phyloP scores from a whole-genome alignment of 495 filamentous ascomycete genomes.

The Penicillium fimorum region DNA sequence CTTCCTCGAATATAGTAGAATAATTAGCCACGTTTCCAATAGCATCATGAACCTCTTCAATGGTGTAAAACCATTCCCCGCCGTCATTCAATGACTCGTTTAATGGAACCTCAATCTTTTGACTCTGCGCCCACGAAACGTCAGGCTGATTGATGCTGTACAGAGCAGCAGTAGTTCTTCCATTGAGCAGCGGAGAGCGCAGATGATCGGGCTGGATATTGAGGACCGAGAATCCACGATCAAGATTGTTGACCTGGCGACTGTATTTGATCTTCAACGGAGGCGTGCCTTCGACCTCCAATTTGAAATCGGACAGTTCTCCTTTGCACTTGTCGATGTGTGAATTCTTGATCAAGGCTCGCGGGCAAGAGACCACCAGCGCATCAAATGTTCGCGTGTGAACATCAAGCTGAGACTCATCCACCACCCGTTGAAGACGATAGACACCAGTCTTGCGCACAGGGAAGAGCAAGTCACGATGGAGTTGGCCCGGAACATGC shows the following conservation, averaged over 20 bases:
- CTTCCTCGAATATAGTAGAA: constrained; percentile 51
- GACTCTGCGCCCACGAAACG: constrained; percentile 75
- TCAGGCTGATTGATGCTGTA: constrained; percentile 53
- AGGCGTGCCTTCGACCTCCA: constrained; percentile 83
- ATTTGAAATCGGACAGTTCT: constrained; percentile 78
- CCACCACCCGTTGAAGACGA: constrained; percentile 75
- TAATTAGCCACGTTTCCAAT: constrained; percentile 86
- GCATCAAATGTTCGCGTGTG: constrained; percentile 70
- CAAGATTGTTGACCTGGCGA: constrained; percentile 71
- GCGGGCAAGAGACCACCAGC: constrained; percentile 80
- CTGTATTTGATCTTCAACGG: constrained; percentile 93
- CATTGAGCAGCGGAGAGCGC: constrained; percentile 66
- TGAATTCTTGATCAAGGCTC: constrained; percentile 64
- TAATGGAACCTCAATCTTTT: constrained; percentile 71
- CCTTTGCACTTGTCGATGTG: constrained; percentile 69
- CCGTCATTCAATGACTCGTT: constrained; percentile 79
- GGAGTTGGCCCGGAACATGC: constrained; percentile 42
- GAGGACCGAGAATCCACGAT: constrained; percentile 77
- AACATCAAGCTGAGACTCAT: constrained; percentile 91
- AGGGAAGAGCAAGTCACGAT: constrained; percentile 59
- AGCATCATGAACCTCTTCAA: constrained; percentile 89
- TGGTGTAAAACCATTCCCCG: constrained; percentile 82
- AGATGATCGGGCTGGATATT: constrained; percentile 88
- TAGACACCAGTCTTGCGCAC: constrained; percentile 85
- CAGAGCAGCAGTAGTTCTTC: constrained; percentile 54